Conservation (phyloP, 73 alveolate species). For the Stentor coeruleus region DNA sequence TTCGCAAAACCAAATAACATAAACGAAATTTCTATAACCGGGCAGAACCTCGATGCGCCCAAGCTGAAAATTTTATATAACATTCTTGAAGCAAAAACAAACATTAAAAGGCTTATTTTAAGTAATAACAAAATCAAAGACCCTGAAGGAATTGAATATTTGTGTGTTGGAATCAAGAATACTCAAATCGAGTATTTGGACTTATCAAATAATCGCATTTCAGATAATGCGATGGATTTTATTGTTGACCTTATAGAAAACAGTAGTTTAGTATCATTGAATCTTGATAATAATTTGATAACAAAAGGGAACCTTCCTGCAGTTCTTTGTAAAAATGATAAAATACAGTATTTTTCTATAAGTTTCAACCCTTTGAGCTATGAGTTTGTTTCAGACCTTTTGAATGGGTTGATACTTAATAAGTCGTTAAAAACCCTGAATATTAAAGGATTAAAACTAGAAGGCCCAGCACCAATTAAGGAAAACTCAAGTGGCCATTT, state of each 20-base stretch:
- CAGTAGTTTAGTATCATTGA: neutral
- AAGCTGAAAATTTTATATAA: neutral
- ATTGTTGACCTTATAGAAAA: neutral
- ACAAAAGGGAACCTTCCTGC: neutral
- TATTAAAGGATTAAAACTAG: neutral
- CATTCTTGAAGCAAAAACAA: neutral
- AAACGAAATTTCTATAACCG: neutral
- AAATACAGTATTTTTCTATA: neutral
- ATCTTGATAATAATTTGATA: neutral
- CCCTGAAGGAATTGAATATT: neutral
- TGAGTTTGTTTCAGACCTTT: neutral
- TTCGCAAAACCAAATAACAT: neutral
- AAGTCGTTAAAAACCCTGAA: neutral
- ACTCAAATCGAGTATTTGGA: neutral
- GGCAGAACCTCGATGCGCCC: neutral
- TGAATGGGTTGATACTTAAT: neutral
- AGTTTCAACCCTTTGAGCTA: neutral
- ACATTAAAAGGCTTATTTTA: neutral
- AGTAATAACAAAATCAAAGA: neutral
- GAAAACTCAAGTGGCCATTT: constrained; percentile 25
- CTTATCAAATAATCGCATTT: neutral
- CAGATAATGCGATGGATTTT: neutral
- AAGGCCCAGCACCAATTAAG: constrained; percentile 20
- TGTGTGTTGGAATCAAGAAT: neutral
- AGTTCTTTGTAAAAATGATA: neutral